A percentile compares a stretch with the other conserved stretches of the same genome.
phyloP scores from a whole-genome alignment of 371 early-diverging fungal genomes.

The Mortierella sp. region DNA sequence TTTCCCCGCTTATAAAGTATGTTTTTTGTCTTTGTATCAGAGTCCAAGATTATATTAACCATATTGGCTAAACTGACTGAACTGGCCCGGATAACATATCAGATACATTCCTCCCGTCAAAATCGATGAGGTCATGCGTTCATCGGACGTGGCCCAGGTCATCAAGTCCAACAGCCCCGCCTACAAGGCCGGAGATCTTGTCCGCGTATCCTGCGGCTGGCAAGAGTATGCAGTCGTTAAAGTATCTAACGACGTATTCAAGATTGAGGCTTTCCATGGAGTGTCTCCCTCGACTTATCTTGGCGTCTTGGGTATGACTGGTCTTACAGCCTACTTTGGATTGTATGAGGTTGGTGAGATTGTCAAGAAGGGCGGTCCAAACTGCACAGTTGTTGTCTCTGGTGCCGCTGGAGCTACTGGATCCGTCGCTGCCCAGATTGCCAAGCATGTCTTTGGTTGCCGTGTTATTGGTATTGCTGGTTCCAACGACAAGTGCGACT shows the following conservation, averaged over 20 bases:
- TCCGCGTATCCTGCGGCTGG: conserved; percentile 61
- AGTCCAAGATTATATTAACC: too few relatives aligned
- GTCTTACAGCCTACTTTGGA: conserved; percentile 78
- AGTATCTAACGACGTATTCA: conserved; percentile 47
- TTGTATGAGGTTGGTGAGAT: conserved; percentile 60
- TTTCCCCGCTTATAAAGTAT: not conserved
- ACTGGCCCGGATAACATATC: not conserved
- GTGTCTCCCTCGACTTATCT: conserved; percentile 62
- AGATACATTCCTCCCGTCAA: conserved; percentile 63
- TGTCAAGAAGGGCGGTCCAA: conserved; percentile 56
- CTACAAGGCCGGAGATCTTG: conserved; percentile 63
- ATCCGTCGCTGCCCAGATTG: conserved; percentile 77
- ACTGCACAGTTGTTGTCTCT: conserved; percentile 79
- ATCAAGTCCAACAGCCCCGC: conserved; percentile 59
- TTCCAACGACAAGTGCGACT: conserved; percentile 77
- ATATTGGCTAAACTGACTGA: not conserved
- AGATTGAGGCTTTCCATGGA: conserved; percentile 48
- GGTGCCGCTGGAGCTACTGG: conserved; percentile 69
- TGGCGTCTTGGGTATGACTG: conserved; percentile 68
- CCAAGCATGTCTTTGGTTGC: conserved; percentile 70
- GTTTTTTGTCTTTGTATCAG: not conserved
- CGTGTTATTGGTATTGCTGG: conserved; percentile 81
- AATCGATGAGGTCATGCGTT: conserved; percentile 65
- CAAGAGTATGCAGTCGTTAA: conserved; percentile 62
- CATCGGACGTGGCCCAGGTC: conserved; percentile 65